Percentiles rank a stretch among this genome's conserved stretches.
These are phyloP conservation scores for Dipteronia sinensis DNA, from an alignment of 345 rosid genomes.

Conservation along the genomic window DNA sequence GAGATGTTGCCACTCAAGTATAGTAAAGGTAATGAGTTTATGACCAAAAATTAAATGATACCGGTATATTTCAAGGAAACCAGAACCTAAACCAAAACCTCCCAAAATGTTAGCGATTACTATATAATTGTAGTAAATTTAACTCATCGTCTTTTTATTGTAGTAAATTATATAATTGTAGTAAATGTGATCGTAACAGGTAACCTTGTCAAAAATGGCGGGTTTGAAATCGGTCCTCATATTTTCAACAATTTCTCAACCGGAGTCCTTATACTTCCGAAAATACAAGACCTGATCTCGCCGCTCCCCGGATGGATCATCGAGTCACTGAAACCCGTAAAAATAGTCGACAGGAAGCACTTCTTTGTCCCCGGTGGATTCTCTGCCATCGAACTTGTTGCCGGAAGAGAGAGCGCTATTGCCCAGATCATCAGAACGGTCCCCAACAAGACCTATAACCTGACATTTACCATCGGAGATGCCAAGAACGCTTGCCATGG, in stretches of 20 bases:
- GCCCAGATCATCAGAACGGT: slow-evolving; percentile 75
- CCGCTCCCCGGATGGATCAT: slow-evolving; percentile 90
- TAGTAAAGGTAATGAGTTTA: slow-evolving; percentile 32
- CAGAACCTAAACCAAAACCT: too few species aligned
- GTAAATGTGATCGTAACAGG: slow-evolving; percentile 34
- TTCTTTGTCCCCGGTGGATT: slow-evolving; percentile 65
- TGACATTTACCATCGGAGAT: slow-evolving; percentile 65
- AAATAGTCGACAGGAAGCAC: slow-evolving; percentile 68
- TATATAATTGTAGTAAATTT: too few species aligned
- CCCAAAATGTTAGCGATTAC: too few species aligned
- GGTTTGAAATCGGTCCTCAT: slow-evolving; percentile 78
- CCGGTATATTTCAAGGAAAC: too few species aligned
- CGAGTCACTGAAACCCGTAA: slow-evolving; percentile 82
- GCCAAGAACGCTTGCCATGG: slow-evolving; percentile 81
- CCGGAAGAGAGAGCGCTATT: slow-evolving; percentile 83
- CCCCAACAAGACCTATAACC: slow-evolving; percentile 45
- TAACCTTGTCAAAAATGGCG: slow-evolving; percentile 76
- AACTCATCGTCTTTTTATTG: too few species aligned
- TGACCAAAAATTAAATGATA: too few species aligned
- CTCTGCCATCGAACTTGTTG: slow-evolving; percentile 64
- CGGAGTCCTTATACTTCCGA: slow-evolving; percentile 73
- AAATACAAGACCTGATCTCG: slow-evolving; percentile 50
- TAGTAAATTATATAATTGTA: too few species aligned
- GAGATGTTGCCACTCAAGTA: slow-evolving; percentile 52
- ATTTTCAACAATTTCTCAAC: slow-evolving; percentile 80